phyloP scores from a whole-genome alignment of 768 basidiomycete species.

The Crassisporium funariophilum region DNA sequence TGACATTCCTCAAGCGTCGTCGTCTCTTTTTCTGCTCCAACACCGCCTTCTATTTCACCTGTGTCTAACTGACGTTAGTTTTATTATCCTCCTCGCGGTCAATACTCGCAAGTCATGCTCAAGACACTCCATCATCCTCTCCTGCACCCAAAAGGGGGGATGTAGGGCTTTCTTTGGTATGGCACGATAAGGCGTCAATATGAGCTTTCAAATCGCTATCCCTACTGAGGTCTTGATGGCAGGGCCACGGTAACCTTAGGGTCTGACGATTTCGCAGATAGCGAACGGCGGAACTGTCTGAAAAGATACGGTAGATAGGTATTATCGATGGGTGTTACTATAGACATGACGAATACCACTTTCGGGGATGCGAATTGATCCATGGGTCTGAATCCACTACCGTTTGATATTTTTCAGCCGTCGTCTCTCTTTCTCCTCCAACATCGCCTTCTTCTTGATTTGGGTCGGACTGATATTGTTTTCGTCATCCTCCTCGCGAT shows the following conservation, averaged over 20 bases:
- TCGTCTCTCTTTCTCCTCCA: conserved; percentile 43
- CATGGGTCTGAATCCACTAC: conserved; percentile 1
- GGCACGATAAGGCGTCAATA: no score
- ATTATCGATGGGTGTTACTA: no score
- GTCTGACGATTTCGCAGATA: no score
- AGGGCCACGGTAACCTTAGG: no score
- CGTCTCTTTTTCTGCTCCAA: conserved; percentile 43
- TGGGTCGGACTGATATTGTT: conserved; percentile 69
- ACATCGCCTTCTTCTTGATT: conserved; percentile 55
- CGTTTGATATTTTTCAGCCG: conserved; percentile 33
- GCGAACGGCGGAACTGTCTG: no score
- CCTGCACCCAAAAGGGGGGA: no score
- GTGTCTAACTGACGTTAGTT: conserved; percentile 65
- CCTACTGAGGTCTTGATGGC: no score
- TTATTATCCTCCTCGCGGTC: conserved; percentile 57
- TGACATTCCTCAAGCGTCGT: conserved; percentile 35
- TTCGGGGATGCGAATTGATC: no score
- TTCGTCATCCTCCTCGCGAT: conserved; percentile 54
- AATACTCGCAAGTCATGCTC: conserved; percentile 52
- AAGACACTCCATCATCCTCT: conserved; percentile 73
- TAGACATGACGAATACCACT: no score
- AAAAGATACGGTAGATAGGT: no score
- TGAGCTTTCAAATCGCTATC: no score
- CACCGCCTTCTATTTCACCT: conserved; percentile 60
- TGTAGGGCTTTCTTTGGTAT: no score